A percentile compares a stretch with the other conserved stretches of the same genome.
phyloP scores from a whole-genome alignment of 148 eudicot genomes.

The Rhododendron ovatum region DNA sequence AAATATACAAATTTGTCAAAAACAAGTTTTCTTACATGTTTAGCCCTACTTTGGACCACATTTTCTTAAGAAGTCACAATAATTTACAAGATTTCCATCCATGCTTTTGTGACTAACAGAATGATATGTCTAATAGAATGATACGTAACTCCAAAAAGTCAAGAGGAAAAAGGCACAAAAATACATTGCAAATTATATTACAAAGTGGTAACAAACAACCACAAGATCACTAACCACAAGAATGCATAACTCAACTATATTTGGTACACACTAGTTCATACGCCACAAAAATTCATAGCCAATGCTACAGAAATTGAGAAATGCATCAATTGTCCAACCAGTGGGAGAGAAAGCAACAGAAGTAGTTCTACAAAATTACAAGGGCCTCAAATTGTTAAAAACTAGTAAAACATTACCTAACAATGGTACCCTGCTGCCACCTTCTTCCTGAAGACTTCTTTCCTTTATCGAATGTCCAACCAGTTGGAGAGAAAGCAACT shows the following conservation, averaged over 20 bases:
- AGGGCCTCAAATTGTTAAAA: too few relatives aligned
- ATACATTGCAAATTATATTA: not conserved
- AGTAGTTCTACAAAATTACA: too few relatives aligned
- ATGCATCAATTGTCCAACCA: too few relatives aligned
- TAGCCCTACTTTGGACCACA: not conserved
- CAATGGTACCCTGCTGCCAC: too few relatives aligned
- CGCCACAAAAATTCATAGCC: not conserved
- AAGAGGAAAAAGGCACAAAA: not conserved
- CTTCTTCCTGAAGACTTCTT: too few relatives aligned
- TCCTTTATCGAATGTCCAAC: too few relatives aligned
- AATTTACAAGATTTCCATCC: too few relatives aligned
- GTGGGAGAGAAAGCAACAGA: too few relatives aligned
- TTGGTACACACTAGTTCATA: not conserved
- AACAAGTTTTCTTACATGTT: not conserved
- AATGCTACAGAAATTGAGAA: not conserved
- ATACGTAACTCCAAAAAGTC: not conserved
- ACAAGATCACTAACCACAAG: not conserved
- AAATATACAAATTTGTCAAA: too few relatives aligned
- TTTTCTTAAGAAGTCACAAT: not conserved
- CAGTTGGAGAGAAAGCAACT: too few relatives aligned
- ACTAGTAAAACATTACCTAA: too few relatives aligned
- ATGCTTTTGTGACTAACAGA: not conserved
- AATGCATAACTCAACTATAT: not conserved
- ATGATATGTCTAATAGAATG: too few relatives aligned
- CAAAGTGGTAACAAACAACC: not conserved